Conservation (phyloP, 1,284 basidiomycete genomes). For the Marasmius tenuissimus region DNA sequence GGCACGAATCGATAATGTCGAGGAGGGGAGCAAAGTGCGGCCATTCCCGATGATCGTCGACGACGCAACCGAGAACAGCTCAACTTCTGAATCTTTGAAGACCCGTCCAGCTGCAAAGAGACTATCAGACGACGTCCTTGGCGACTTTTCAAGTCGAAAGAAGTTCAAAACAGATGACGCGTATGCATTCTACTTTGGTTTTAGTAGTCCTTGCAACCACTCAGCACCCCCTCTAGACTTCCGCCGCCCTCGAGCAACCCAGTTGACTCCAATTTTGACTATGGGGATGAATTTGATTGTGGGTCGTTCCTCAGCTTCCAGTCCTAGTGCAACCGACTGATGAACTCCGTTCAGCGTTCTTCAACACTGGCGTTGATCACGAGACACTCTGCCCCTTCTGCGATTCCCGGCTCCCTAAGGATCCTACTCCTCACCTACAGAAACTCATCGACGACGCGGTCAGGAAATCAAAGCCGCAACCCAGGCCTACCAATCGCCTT, state of each 20-base stretch:
- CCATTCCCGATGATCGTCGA: background rate
- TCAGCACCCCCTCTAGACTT: background rate
- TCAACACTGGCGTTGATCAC: background rate
- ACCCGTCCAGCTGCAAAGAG: background rate
- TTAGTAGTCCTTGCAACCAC: background rate
- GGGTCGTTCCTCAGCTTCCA: background rate
- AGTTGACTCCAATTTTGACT: background rate
- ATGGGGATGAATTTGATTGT: background rate
- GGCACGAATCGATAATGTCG: background rate
- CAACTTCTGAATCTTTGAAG: background rate
- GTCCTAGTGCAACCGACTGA: background rate
- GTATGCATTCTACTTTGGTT: background rate
- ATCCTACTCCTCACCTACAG: background rate
- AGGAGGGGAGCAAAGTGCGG: background rate
- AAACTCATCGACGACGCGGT: background rate
- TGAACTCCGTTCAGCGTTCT: background rate
- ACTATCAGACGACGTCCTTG: background rate
- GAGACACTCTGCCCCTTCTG: background rate
- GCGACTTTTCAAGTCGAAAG: background rate
- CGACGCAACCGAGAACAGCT: background rate
- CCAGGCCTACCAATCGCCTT: constrained; percentile 60
- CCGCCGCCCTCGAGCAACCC: background rate
- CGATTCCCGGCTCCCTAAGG: background rate
- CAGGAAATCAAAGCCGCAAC: background rate
- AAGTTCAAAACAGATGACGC: background rate